Conservation (phyloP, 2,329 filamentous ascomycete genomes). For the Talaromyces sp. region DNA sequence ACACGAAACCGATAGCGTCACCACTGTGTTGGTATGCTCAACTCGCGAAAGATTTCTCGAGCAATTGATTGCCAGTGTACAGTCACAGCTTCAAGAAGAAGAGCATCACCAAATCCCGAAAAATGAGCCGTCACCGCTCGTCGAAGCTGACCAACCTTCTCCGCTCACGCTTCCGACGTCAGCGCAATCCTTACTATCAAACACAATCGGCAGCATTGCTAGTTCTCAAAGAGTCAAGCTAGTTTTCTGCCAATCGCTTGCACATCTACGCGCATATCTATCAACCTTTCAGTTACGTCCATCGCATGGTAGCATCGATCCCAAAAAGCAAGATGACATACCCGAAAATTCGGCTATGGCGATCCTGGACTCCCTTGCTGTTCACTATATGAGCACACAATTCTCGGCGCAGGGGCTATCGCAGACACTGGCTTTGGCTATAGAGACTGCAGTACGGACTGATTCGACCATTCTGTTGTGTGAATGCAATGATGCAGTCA, state of each 20-base stretch:
- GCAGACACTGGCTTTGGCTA: constrained; percentile 40
- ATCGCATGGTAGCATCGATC: neutral
- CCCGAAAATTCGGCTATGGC: constrained; percentile 31
- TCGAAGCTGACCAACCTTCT: neutral
- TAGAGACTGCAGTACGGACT: constrained; percentile 35
- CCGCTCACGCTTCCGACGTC: neutral
- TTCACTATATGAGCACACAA: constrained; percentile 44
- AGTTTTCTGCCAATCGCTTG: constrained; percentile 70
- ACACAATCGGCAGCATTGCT: constrained; percentile 67
- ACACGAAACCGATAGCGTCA: constrained; percentile 53
- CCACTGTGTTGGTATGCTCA: constrained; percentile 69
- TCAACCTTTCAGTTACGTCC: constrained; percentile 39
- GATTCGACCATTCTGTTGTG: constrained; percentile 36
- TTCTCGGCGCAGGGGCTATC: constrained; percentile 50
- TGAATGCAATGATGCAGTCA: constrained; percentile 37
- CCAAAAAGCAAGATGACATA: constrained; percentile 5
- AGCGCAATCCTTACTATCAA: constrained; percentile 47
- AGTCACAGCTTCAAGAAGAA: neutral
- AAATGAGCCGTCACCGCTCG: neutral
- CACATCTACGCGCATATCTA: constrained; percentile 74
- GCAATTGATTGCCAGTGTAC: constrained; percentile 53
- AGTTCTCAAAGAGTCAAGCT: constrained; percentile 66
- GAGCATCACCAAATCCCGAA: constrained; percentile 3
- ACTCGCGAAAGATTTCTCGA: constrained; percentile 62
- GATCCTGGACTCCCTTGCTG: constrained; percentile 40